Percentiles rank a stretch among this genome's conserved stretches.
These are phyloP conservation scores for Penicillium sclerotigenum DNA, from an alignment of 2,329 filamentous ascomycete genomes.

Conservation along the genomic window DNA sequence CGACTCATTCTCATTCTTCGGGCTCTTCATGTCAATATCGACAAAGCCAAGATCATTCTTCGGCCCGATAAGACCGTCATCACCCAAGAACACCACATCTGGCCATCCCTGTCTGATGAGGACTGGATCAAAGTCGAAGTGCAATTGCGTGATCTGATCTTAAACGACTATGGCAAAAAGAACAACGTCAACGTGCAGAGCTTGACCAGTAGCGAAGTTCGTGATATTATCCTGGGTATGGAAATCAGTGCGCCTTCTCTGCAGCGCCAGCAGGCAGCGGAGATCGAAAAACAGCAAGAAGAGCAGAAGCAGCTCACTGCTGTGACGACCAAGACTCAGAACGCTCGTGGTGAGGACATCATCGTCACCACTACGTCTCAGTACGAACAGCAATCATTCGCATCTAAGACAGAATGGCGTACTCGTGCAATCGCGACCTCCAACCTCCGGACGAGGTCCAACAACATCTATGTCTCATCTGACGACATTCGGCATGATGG, in stretches of 20 bases:
- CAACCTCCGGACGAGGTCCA: constrained; percentile 86
- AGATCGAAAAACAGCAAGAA: constrained; percentile 98
- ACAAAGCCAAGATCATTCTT: constrained; percentile 95
- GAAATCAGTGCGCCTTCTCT: constrained; percentile 97
- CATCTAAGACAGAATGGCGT: constrained; percentile 98
- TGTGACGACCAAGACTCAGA: constrained; percentile 97
- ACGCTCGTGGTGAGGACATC: constrained; percentile 94
- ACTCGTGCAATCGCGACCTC: constrained; percentile 95
- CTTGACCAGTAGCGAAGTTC: constrained; percentile 92
- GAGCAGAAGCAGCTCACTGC: constrained; percentile 95
- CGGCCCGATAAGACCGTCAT: constrained; percentile 97
- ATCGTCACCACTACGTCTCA: constrained; percentile 97
- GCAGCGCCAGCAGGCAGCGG: constrained; percentile 95
- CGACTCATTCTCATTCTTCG: constrained; percentile 89
- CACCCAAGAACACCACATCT: constrained; percentile 98
- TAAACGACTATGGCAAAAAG: constrained; percentile 99
- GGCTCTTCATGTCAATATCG: constrained; percentile 93
- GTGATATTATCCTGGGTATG: constrained; percentile 98
- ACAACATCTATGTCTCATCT: constrained; percentile 98
- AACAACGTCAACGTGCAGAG: constrained; percentile 99
- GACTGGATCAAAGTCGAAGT: constrained; percentile 99
- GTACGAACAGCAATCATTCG: constrained; percentile 96
- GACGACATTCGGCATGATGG: constrained; percentile 89
- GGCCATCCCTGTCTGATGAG: constrained; percentile 89
- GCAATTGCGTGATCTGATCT: constrained; percentile 86